Base-by-base conservation (phyloP, 2,329 filamentous ascomycete species). In the Berkeleyomyces rouxiae region DNA sequence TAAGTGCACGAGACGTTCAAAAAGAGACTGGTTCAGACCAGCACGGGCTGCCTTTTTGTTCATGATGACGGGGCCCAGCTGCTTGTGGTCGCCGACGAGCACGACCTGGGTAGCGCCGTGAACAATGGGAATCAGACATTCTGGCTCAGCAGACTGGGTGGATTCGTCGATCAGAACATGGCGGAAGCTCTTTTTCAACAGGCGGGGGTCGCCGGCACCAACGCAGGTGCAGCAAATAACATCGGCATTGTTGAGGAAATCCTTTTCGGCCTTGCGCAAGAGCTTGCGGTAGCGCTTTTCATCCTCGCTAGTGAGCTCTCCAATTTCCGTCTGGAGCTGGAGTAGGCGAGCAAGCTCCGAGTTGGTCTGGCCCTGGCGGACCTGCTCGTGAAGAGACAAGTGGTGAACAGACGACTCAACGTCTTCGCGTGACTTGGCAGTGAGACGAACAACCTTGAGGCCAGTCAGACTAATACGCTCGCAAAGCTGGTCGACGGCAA, bases 11-110 rank as follows among this genome's bases (percentile, higher is more conserved):
- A 99, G 80, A 69, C 93, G 90, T 76, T 99, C 93, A 70, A 99
- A 99, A 7, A 99, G 79, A n/a, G 92, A 97, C 74, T 97, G 93
- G 74, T 97, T 96, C 13, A 99, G 79, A 65, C 93, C 93, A 62
- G 93, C 93, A 75, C 97, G 97, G 66, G 93, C 93, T 11, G 93
- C 93, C 75, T 97, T 97, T 81, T 99, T 99, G 80, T 99, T 99
- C 92, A 99, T 99, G 71, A 99, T 97, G 69, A 99, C 93, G 1
- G 93, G 93, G 0, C 93, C 93, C 67, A 99, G 83, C 73, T 99
- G 93, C 74, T 97, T 95, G 74, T 99, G 93, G 71, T 99, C 93
- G 71, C 93, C 93, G 49, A 99, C 93, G 43, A 99, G 82, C n/a
- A 99, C 93, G 59, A 96, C 90, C 73, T 99, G 93, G 77, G 99